Conservation (phyloP, 768 basidiomycete genomes). For the Lactifluus echinatus region DNA sequence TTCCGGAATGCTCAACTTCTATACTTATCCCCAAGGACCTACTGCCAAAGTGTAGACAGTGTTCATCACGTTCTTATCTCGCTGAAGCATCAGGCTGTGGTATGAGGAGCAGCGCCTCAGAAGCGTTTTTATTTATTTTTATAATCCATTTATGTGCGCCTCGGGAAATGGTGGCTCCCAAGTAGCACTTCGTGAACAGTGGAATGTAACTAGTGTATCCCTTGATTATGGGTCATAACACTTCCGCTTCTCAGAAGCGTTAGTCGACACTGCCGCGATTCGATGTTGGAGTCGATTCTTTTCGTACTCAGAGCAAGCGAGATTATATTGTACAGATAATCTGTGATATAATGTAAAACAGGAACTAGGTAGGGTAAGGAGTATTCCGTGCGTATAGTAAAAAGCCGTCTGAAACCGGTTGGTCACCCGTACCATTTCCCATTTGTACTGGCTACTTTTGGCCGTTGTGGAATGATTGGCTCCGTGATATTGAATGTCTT, state of each 20-base stretch:
- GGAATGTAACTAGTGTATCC: too few relatives aligned
- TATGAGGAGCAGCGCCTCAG: too few relatives aligned
- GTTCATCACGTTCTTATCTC: too few relatives aligned
- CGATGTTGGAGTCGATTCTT: not conserved
- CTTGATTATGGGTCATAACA: too few relatives aligned
- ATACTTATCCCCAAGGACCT: constrained; percentile 54
- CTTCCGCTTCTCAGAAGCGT: too few relatives aligned
- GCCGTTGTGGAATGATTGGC: constrained; percentile 67
- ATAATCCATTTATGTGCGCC: too few relatives aligned
- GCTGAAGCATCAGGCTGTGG: too few relatives aligned
- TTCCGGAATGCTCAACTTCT: constrained; percentile 49
- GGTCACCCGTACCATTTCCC: constrained; percentile 65
- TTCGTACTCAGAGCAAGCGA: not conserved
- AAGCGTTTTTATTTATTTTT: too few relatives aligned
- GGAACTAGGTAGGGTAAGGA: not conserved
- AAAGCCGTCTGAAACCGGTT: not conserved
- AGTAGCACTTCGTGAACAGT: too few relatives aligned
- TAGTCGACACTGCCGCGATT: not conserved
- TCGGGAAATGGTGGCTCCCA: too few relatives aligned
- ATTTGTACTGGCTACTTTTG: constrained; percentile 46
- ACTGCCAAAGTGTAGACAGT: constrained; percentile 39
- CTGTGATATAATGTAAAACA: not conserved
- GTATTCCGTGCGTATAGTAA: constrained; percentile 1
- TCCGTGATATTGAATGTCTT: constrained; percentile 75
- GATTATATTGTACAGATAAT: not conserved